These are phyloP conservation scores for Torulaspora maleeae DNA, from an alignment of 805 yeast genomes.

Conservation along the genomic window DNA sequence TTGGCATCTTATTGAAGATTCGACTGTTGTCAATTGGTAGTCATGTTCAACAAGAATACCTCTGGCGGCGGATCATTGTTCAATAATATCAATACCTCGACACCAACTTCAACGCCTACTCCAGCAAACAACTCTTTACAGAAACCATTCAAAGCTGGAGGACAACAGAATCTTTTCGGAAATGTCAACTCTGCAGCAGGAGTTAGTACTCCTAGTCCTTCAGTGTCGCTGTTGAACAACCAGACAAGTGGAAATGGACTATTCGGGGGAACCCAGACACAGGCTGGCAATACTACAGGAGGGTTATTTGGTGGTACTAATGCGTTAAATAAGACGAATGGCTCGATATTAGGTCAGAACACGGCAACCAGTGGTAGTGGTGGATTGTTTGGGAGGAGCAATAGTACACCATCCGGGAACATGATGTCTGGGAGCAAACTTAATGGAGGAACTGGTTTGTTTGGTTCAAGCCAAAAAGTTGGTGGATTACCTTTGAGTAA, in stretches of 20 bases:
- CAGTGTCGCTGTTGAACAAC: constrained; percentile 31
- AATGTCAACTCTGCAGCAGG: constrained; percentile 18
- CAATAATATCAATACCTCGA: constrained; percentile 29
- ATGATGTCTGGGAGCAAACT: constrained; percentile 1
- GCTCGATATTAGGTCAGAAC: constrained; percentile 9
- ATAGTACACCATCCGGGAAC: constrained; percentile 3
- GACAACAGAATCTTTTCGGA: constrained; percentile 20
- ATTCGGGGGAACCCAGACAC: constrained; percentile 1
- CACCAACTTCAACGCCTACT: constrained; percentile 35
- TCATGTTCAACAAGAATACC: constrained; percentile 22
- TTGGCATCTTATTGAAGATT: not conserved
- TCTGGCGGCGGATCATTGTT: constrained; percentile 27
- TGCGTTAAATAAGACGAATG: constrained; percentile 1
- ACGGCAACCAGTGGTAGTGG: constrained; percentile 22
- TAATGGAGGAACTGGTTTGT: not conserved
- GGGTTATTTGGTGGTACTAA: constrained; percentile 12
- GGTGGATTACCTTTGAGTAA: constrained; percentile 25
- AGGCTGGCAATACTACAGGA: constrained; percentile 1
- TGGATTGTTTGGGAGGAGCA: constrained; percentile 27
- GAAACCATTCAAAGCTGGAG: constrained; percentile 22
- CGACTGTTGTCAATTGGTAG: not conserved
- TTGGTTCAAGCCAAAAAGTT: constrained; percentile 3
- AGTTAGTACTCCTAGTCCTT: constrained; percentile 30
- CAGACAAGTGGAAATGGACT: constrained; percentile 6
- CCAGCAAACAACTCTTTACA: constrained; percentile 23